Evolutionary conservation across 352 stramenopile species (phyloP).

Genomic region (Phytophthora idaei): DNA sequence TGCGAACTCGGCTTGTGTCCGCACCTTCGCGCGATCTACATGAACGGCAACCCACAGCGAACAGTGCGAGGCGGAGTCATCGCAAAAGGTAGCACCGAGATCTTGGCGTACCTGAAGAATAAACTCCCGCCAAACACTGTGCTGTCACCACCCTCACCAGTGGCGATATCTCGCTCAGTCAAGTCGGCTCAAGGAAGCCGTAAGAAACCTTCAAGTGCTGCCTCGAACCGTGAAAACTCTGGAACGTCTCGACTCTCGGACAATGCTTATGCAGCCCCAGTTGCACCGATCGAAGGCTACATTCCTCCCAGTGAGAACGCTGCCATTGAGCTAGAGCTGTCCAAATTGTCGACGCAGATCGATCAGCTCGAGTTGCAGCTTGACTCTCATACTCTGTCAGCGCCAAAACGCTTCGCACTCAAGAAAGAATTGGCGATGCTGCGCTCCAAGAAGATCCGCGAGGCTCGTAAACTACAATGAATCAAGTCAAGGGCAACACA

Average conservation of each 20-base stretch:
- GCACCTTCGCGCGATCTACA: constrained; percentile 71
- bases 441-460: constrained; percentile 70
- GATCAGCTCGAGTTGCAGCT: constrained; percentile 61
- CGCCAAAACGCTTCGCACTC: constrained; percentile 75
- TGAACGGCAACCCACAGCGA: constrained; percentile 88
- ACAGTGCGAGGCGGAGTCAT: constrained; percentile 75
- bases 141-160: constrained; percentile 32
- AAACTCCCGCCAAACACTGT: constrained; percentile 58
- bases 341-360: constrained; percentile 51
- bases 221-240: constrained; percentile 7
- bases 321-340: constrained; percentile 24
- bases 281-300: constrained; percentile 24
- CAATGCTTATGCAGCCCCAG: constrained; percentile 20
- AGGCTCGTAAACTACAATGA: constrained; percentile 39
- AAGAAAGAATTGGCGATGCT: constrained; percentile 83
- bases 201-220: constrained; percentile 16
- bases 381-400: constrained; percentile 66
- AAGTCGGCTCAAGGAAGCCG: constrained; percentile 3
- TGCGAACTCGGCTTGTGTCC: constrained; percentile 71
- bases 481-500: constrained; percentile 6
- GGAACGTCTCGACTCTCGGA: constrained; percentile 6
- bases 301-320: constrained; percentile 6
- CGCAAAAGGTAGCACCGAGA: constrained; percentile 75
- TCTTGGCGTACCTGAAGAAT: constrained; percentile 83
- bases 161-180: constrained; percentile 6